phyloP scores from a whole-genome alignment of 148 eudicot genomes.

The Persicaria maculosa region DNA sequence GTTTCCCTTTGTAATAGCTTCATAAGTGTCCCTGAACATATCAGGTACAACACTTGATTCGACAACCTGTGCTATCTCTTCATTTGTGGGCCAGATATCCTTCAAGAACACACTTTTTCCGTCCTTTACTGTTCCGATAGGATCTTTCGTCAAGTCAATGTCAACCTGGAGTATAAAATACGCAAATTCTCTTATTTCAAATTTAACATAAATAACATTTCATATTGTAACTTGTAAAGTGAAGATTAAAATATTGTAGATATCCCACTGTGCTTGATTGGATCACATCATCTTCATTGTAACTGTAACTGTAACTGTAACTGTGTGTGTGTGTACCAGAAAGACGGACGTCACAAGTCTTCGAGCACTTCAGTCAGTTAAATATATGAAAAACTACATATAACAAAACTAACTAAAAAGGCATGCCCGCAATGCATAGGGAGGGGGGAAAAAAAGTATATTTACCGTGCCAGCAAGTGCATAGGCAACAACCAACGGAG shows the following conservation, averaged over 20 bases:
- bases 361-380: neutral
- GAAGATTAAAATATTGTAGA: neutral
- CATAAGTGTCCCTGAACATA: conserved; percentile 90
- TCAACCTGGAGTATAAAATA: conserved; percentile 48
- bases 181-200: neutral
- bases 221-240: neutral
- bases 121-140: conserved; percentile 84
- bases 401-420: neutral
- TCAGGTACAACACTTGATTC: conserved; percentile 86
- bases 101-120: conserved; percentile 70
- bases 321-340: neutral
- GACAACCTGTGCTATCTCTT: conserved; percentile 90
- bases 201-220: neutral
- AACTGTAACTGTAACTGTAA: too few species aligned
- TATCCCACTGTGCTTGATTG: neutral
- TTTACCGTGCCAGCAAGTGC: conserved; percentile 95
- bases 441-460: conserved; percentile 14
- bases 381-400: neutral
- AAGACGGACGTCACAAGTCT: neutral
- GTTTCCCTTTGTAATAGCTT: conserved; percentile 86
- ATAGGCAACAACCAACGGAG: conserved; percentile 90
- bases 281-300: neutral
- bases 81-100: conserved; percentile 88
- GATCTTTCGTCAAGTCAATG: conserved; percentile 87
- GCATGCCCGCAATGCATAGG: neutral